phyloP scores from a whole-genome alignment of 768 basidiomycete genomes.

The Mycena rebaudengoi region DNA sequence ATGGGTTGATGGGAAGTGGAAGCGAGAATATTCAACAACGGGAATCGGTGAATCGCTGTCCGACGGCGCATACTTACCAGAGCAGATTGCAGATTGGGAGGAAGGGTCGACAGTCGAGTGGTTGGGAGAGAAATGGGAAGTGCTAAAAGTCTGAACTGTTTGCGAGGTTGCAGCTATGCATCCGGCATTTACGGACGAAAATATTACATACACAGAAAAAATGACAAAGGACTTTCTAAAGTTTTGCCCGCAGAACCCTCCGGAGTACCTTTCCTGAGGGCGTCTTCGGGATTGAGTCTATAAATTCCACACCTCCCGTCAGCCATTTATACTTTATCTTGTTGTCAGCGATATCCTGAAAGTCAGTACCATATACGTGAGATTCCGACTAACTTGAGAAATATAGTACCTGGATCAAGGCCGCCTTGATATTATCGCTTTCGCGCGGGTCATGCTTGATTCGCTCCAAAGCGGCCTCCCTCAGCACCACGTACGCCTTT shows the following conservation, averaged over 20 bases:
- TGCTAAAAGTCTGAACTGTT: neutral
- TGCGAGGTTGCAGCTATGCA: neutral
- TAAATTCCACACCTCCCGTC: slow-evolving; percentile 50
- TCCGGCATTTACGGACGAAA: no score
- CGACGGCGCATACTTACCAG: neutral
- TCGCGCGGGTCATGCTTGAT: no score
- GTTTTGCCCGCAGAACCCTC: slow-evolving; percentile 13
- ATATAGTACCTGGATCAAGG: no score
- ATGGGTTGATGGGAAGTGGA: slow-evolving; percentile 2
- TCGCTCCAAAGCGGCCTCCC: slow-evolving; percentile 39
- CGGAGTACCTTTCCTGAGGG: neutral
- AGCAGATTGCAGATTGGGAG: slow-evolving; percentile 5
- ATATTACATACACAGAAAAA: no score
- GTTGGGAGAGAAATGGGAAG: slow-evolving; percentile 5
- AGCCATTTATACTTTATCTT: slow-evolving; percentile 53
- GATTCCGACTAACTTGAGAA: no score
- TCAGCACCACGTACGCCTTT: slow-evolving; percentile 55
- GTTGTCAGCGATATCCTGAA: neutral
- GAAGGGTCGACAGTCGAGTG: slow-evolving; percentile 6
- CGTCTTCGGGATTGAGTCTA: slow-evolving; percentile 31
- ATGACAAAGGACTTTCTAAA: no score
- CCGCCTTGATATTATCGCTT: no score
- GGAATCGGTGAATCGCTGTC: neutral
- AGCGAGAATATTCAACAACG: neutral
- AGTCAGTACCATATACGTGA: no score